Base-by-base conservation (phyloP, 2,329 filamentous ascomycete species). In the Decorospora gaudefroyi region DNA sequence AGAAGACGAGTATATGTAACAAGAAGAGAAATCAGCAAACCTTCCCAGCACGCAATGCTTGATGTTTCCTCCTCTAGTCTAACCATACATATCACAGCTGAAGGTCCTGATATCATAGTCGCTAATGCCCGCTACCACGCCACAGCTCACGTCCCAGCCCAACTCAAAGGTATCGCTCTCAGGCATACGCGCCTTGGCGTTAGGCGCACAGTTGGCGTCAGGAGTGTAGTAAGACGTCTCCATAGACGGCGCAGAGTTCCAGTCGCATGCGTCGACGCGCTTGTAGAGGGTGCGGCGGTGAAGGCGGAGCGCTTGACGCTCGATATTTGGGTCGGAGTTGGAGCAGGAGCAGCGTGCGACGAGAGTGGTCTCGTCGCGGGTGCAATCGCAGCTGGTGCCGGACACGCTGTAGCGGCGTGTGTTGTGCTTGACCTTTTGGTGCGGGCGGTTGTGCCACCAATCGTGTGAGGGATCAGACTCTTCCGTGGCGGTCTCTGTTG, bases 91-190 rank as follows among this genome's bases (percentile, higher is more conserved):
- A 34, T 54, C 59, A 42, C 65, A 68, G 30, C 37, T 54, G 13
- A 74, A 73, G 19, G 68, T 49, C 42, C 68, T 64, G 17, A 78
- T 62, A n/a, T 68, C 59, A 53, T 76, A 77, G 38, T 64, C 68
- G 15, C 72, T 73, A 56, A 76, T 73, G 6, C 74, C 74, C 12
- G 58, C 37, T 3, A 74, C 66, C 11, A 77, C 69, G 46, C 59
- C 59, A 23, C 59, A 62, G 17, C 42, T 43, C 12, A 61, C 57
- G 38, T 75, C 70, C 27, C 71, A 71, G 3, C 74, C 73, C 9
- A 77, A 59, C 56, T 78, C 75, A 23, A 62, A 62, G 17, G 32
- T 40, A 27, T 62, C 59, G 38, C 57, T 61, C 23, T 52, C 39
- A 6, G 57, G 57, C 16, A 49, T 52, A 40, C 53, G 50, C 13